A percentile compares a stretch with the other conserved stretches of the same genome.
Evolutionary conservation across 805 yeast species (phyloP).

Genomic region (Pichia cephalocereana): DNA sequence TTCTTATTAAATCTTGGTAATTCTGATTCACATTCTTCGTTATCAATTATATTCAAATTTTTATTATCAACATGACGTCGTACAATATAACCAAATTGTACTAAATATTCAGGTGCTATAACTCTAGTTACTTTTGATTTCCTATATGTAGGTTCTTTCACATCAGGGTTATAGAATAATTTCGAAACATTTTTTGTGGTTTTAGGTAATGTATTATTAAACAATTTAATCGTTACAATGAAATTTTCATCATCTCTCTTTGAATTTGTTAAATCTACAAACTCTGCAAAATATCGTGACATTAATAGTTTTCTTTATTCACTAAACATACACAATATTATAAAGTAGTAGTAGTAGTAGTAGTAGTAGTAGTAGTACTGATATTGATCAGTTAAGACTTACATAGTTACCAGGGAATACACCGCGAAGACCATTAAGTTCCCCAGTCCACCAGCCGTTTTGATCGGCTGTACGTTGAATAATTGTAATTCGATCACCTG

Average conservation of each 20-base stretch:
- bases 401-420: slow-evolving; percentile 97
- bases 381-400: slow-evolving; percentile 40
- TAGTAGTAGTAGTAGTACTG: neutral
- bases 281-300: slow-evolving; percentile 8
- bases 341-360: neutral
- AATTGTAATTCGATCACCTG: slow-evolving; percentile 80
- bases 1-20: neutral
- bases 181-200: neutral
- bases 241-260: neutral
- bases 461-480: slow-evolving; percentile 74
- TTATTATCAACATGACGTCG: slow-evolving; percentile 3
- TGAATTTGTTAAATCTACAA: neutral
- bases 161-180: neutral
- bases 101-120: slow-evolving; percentile 22
- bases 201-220: slow-evolving; percentile 4
- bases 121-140: slow-evolving; percentile 17
- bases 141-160: slow-evolving; percentile 6
- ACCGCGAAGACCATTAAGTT: slow-evolving; percentile 75
- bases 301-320: neutral
- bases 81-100: slow-evolving; percentile 17
- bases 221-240: slow-evolving; percentile 5
- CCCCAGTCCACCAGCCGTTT: slow-evolving; percentile 99
- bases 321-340: too few relatives aligned
- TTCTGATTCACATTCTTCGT: slow-evolving; percentile 1
- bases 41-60: slow-evolving; percentile 4